Conservation (phyloP, 1,284 basidiomycete genomes). For the Ceratobasidium sp. region DNA sequence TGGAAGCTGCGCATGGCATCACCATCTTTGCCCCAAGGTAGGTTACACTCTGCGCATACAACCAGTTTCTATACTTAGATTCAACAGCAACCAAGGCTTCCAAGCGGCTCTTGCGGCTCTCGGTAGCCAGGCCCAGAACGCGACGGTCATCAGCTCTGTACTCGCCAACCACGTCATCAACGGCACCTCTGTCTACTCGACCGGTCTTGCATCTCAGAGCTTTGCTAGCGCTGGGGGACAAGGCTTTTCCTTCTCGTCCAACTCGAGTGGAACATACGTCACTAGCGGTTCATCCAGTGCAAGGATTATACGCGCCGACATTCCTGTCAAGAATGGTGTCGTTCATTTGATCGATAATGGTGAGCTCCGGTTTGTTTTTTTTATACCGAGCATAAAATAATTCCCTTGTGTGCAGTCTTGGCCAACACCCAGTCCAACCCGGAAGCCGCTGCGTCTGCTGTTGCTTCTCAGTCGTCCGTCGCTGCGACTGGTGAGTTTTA, state of each 20-base stretch:
- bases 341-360: conserved; percentile 56
- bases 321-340: conserved; percentile 75
- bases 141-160: conserved; percentile 52
- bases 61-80: not conserved
- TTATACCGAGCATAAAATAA: not conserved
- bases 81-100: conserved; percentile 57
- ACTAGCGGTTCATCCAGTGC: conserved; percentile 62
- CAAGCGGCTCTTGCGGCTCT: conserved; percentile 52
- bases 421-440: conserved; percentile 60
- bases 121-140: conserved; percentile 45
- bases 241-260: conserved; percentile 60
- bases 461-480: conserved; percentile 45
- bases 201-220: conserved; percentile 53
- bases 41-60: not conserved
- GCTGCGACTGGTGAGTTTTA: conserved; percentile 47
- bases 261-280: conserved; percentile 69
- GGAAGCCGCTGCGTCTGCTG: conserved; percentile 65
- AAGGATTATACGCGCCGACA: conserved; percentile 66
- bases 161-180: conserved; percentile 75
- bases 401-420: conserved; percentile 65
- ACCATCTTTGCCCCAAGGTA: conserved; percentile 71
- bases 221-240: conserved; percentile 69
- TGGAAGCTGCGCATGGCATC: conserved; percentile 60
- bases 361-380: not conserved
- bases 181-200: conserved; percentile 72